Base-by-base conservation (phyloP, 345 rosid species). In the Ceriops tagal region DNA sequence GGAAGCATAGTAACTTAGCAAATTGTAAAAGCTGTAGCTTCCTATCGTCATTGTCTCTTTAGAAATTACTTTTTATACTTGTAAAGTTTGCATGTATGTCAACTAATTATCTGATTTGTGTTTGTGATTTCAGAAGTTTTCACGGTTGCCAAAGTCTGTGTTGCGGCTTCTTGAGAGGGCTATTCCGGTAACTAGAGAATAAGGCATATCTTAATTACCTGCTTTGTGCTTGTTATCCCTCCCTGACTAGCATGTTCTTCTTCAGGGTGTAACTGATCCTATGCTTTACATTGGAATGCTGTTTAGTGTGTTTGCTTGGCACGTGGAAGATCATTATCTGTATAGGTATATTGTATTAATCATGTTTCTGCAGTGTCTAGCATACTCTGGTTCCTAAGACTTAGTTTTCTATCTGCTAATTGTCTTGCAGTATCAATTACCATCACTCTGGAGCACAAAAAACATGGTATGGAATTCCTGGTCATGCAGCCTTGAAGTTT, bases 201-300 rank as follows among this genome's bases (percentile, higher is more conserved):
- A 21, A 28, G 3, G 20, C 27, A 35, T 58, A 21, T 35, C 16
- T 70, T 72, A 35, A 66, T 28, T 67, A 65, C 56, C 19, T 58
- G 11, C 32, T 6, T 69, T 13, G 11, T 28, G 21, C 39, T 15
- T 51, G 18, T 31, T 68, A 52, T 53, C 11, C 66, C 66, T n/a
- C 15, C 24, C 32, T 57, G 61, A 52, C 74, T 71, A 63, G 61
- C 51, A 3, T 69, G 65, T 66, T 51, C 74, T 72, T 79, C 62
- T 83, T 71, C 89, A 96, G 99, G 99, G 99, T 68, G 92, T 96
- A 68, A 96, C 99, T 37, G 99, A 96, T 59, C 99, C 99, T n/a
- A 96, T 96, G 99, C 97, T 96, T 80, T 96, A 96, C 85, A 89
- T 96, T 26, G 99, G 99, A 77, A 96, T 96, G 99, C 85, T 96